Conservation (phyloP, 345 rosid species). For the Citrus mangshanensis region DNA sequence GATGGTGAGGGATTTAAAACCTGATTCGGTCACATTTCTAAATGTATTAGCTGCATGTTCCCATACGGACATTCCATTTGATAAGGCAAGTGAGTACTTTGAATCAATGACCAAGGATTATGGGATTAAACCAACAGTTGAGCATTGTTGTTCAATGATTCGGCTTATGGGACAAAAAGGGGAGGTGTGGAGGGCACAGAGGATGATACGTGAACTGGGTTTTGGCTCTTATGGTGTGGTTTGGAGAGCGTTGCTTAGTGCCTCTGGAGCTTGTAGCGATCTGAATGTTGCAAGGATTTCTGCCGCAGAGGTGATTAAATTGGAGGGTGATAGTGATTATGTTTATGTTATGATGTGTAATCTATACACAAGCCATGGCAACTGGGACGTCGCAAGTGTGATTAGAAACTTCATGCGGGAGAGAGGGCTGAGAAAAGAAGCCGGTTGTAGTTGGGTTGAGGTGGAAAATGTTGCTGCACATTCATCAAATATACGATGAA, state of each 20-base stretch:
- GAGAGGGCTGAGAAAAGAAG: slow-evolving; percentile 56
- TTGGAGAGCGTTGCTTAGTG: slow-evolving; percentile 78
- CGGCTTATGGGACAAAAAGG: slow-evolving; percentile 61
- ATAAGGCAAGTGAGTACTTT: slow-evolving; percentile 37
- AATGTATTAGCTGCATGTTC: slow-evolving; percentile 67
- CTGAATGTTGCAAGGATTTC: slow-evolving; percentile 44
- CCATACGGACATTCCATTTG: slow-evolving; percentile 35
- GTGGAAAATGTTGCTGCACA: slow-evolving; percentile 19
- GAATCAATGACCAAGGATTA: slow-evolving; percentile 64
- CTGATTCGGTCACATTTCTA: slow-evolving; percentile 69
- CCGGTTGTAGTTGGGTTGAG: slow-evolving; percentile 68
- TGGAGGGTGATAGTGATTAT: slow-evolving; percentile 60
- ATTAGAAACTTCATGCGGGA: slow-evolving; percentile 63
- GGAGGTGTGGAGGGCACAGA: slow-evolving; percentile 37
- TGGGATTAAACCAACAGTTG: slow-evolving; percentile 48
- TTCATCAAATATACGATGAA: background rate
- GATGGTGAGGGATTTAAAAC: slow-evolving; percentile 39
- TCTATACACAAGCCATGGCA: slow-evolving; percentile 46
- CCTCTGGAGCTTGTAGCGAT: slow-evolving; percentile 48
- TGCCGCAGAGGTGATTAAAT: slow-evolving; percentile 43
- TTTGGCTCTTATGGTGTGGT: slow-evolving; percentile 40
- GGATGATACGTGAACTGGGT: slow-evolving; percentile 43
- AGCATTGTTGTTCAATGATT: slow-evolving; percentile 74
- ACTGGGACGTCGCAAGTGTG: slow-evolving; percentile 53
- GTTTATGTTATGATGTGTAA: slow-evolving; percentile 66